Conservation (phyloP, 805 yeast species). For the Candida maris region DNA sequence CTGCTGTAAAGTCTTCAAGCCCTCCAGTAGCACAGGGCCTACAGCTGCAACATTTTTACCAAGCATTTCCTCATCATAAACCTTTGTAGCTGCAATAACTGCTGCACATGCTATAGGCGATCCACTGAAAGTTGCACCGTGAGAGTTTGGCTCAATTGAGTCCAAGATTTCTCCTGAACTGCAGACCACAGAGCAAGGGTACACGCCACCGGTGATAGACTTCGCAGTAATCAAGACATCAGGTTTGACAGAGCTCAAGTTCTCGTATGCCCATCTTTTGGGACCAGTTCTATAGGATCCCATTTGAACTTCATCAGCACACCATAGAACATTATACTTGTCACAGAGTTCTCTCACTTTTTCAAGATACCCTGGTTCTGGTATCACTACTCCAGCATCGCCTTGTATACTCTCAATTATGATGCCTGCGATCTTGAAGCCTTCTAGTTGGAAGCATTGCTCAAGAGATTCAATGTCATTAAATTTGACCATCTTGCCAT, state of each 20-base stretch:
- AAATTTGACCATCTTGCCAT: conserved; percentile 26
- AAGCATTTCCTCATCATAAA: conserved; percentile 25
- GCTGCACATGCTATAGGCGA: conserved; percentile 28
- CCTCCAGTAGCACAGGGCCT: conserved; percentile 20
- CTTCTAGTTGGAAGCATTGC: conserved; percentile 26
- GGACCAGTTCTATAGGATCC: conserved; percentile 36
- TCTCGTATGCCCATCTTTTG: conserved; percentile 31
- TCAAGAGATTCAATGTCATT: conserved; percentile 28
- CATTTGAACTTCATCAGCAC: conserved; percentile 37
- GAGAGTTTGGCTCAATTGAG: conserved; percentile 25
- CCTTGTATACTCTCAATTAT: conserved; percentile 39
- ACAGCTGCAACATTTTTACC: conserved; percentile 18
- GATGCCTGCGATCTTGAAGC: conserved; percentile 33
- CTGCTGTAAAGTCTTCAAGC: conserved; percentile 12
- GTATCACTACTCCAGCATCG: conserved; percentile 37
- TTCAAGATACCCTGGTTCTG: conserved; percentile 31
- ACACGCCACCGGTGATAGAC: conserved; percentile 28
- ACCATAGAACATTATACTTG: conserved; percentile 29
- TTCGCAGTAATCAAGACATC: conserved; percentile 29
- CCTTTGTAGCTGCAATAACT: conserved; percentile 24
- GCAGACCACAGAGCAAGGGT: conserved; percentile 24
- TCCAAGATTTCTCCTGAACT: conserved; percentile 23
- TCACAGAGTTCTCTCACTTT: conserved; percentile 32
- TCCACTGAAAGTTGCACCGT: conserved; percentile 30
- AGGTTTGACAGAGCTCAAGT: conserved; percentile 25